Percentiles rank a stretch among this genome's conserved stretches.
phyloP scores from a whole-genome alignment of 257 asterid genomes.

The Solanum peruvianum region DNA sequence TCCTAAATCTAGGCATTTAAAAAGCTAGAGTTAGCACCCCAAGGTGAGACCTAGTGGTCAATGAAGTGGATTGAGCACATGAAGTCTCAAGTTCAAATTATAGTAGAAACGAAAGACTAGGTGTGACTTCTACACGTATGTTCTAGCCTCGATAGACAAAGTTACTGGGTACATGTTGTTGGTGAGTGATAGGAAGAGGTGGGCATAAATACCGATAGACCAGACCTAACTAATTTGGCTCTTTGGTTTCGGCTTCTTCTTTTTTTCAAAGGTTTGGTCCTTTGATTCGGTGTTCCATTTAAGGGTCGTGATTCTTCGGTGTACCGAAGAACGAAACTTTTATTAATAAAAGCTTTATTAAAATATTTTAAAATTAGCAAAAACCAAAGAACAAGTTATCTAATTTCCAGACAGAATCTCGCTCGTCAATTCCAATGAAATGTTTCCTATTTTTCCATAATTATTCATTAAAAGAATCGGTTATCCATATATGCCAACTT shows the following conservation, averaged over 20 bases:
- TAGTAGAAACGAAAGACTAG: not conserved
- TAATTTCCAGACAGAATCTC: not conserved
- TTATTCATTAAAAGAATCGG: not conserved
- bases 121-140: not conserved
- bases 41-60: not conserved
- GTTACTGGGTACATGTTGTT: not conserved
- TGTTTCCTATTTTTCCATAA: not conserved
- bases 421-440: not conserved
- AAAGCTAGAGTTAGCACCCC: not conserved
- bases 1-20: not conserved
- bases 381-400: not conserved
- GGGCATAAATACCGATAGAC: not conserved
- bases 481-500: not conserved
- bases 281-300: not conserved
- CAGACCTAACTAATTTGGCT: not conserved
- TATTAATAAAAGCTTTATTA: not conserved
- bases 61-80: not conserved
- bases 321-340: not conserved
- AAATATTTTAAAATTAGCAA: not conserved
- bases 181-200: not conserved
- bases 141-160: not conserved
- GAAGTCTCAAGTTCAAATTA: not conserved
- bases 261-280: not conserved
- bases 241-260: not conserved
- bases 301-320: not conserved